These are phyloP conservation scores for Xanthoceras sorbifolium DNA, from an alignment of 345 rosid genomes.

Conservation along the genomic window DNA sequence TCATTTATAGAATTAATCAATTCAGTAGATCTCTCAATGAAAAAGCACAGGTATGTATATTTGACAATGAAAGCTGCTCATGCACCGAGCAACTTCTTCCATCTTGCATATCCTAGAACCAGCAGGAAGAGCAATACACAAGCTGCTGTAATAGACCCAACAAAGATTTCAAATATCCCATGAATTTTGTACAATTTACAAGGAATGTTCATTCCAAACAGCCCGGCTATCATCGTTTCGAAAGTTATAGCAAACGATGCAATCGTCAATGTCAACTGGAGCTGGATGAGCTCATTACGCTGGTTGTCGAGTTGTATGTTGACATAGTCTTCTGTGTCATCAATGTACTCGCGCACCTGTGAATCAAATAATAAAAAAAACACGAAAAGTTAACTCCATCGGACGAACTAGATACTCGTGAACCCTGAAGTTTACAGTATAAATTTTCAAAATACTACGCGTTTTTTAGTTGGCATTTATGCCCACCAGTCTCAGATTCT, in stretches of 20 bases:
- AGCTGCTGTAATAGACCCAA: conserved; percentile 47
- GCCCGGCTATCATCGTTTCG: conserved; percentile 61
- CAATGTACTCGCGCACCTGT: conserved; percentile 92
- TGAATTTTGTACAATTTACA: conserved; percentile 32
- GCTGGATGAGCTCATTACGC: conserved; percentile 88
- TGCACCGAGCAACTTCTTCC: conserved; percentile 91
- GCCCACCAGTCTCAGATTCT: too few species aligned
- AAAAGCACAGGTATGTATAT: neutral
- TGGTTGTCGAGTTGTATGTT: conserved; percentile 90
- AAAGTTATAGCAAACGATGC: conserved; percentile 75
- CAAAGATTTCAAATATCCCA: conserved; percentile 63
- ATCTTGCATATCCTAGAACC: conserved; percentile 81
- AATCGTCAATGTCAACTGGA: conserved; percentile 74
- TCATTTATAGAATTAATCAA: neutral
- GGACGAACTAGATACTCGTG: neutral
- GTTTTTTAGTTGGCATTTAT: neutral
- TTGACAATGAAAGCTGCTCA: conserved; percentile 18
- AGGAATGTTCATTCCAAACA: conserved; percentile 83
- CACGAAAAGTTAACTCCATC: neutral
- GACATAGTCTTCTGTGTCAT: conserved; percentile 93
- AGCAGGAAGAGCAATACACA: conserved; percentile 67
- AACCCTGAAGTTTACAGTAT: neutral
- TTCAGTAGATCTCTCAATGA: neutral
- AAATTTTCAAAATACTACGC: neutral
- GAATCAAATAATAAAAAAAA: neutral